phyloP scores from a whole-genome alignment of 805 yeast genomes.

The Kodamaea leandrae region DNA sequence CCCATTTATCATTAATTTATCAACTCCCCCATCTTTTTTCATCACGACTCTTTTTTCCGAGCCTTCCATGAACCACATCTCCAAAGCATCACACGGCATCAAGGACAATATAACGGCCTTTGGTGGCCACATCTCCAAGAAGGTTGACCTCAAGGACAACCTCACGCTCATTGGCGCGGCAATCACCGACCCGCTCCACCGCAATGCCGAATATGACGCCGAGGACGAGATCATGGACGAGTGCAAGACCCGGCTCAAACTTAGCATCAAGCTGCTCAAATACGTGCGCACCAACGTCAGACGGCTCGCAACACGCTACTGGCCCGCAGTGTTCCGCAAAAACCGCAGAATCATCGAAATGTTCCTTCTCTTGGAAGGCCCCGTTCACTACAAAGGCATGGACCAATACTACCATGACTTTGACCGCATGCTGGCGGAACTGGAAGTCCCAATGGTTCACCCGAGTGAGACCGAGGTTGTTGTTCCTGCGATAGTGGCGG shows the following conservation, averaged over 20 bases:
- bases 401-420: conserved; percentile 30
- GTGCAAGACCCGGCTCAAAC: conserved; percentile 19
- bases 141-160: conserved; percentile 14
- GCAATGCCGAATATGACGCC: conserved; percentile 9
- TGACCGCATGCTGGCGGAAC: conserved; percentile 27
- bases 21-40: neutral
- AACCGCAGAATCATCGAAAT: conserved; percentile 29
- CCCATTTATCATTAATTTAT: neutral
- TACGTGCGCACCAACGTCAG: conserved; percentile 32
- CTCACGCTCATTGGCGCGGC: conserved; percentile 11
- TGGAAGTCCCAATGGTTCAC: conserved; percentile 32
- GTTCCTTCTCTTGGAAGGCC: conserved; percentile 30
- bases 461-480: conserved; percentile 33
- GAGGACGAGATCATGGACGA: conserved; percentile 14
- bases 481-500: conserved; percentile 24
- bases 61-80: conserved; percentile 10
- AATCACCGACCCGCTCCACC: conserved; percentile 12
- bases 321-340: conserved; percentile 33
- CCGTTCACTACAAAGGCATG: conserved; percentile 36
- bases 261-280: conserved; percentile 39
- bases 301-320: conserved; percentile 20
- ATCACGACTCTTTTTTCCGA: neutral
- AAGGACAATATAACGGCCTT: conserved; percentile 11
- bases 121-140: conserved; percentile 8
- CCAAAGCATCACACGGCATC: conserved; percentile 11